Evolutionary conservation across 257 asterid species (phyloP), one percentile per base, ranked within the genome.

Genomic region (Petunia secreta): DNA sequence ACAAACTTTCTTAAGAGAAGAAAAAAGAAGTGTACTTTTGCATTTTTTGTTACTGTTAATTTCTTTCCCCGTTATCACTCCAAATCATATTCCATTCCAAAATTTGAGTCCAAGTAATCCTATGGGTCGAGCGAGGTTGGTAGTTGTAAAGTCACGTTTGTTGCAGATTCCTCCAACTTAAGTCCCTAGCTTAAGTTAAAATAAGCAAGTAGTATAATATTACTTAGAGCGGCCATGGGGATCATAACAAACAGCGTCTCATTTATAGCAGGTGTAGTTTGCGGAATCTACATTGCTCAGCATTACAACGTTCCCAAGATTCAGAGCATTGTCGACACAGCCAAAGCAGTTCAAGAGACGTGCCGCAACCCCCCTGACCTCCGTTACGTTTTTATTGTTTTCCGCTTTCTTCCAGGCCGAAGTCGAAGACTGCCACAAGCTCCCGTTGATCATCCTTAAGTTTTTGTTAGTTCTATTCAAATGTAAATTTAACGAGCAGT

Each of bases 241-340:
- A 54, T 85, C 2, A 74, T 85, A 6, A 84, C 85, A 59, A 68
- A 86, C 80, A 86, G 81, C 67, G 88, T 89, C 80, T 10, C 86
- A 2, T 65, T 85, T 65, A 44, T 85, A 64, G 80, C 83, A n/a
- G 87, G 87, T 43, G 57, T 80, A 4, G 66, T 39, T 63, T 84
- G 82, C 8, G 85, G 82, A 77, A 77, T 80, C 4, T 82, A 77
- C 64, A 48, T 82, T 48, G 85, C 85, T n/a, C 85, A 82, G 75
- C 77, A 82, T 34, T 77, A 82, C 69, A 58, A 77, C 5, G 58
- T 82, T 10, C 85, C 82, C 3, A 82, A 77, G 37, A 46, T 82
- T 64, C 64, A 54, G 57, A 81, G 67, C 6, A 8, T 66, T 60
- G 38, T 71, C n/a, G 68, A 65, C 68, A 59, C 64, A 43, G 75